Evolutionary conservation across 2,329 filamentous ascomycete species (phyloP).

Genomic region (Thielaviopsis euricoi): DNA sequence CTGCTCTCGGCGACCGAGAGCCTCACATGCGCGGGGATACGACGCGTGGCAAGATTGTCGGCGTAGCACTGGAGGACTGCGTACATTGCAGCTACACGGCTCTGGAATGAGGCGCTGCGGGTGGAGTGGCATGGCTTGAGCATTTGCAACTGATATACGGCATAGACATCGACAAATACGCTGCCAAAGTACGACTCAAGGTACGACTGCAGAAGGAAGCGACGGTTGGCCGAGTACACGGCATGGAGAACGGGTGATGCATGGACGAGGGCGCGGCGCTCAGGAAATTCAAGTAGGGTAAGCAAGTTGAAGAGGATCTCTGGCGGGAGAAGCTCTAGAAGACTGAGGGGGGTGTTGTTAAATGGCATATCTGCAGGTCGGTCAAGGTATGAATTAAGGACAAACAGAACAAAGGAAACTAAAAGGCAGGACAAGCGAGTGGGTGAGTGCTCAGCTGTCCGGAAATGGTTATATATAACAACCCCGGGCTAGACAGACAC

Average conservation of each 20-base stretch:
- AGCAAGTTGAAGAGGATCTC: conserved; percentile 8
- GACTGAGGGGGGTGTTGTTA: background rate
- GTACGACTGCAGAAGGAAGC: conserved; percentile 5
- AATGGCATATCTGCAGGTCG: background rate
- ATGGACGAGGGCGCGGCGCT: conserved; percentile 2
- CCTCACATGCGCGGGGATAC: background rate
- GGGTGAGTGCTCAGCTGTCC: background rate
- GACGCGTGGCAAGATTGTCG: background rate
- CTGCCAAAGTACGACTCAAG: conserved; percentile 4
- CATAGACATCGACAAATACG: conserved; percentile 7
- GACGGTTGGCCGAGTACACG: conserved; percentile 4
- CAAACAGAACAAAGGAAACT: background rate
- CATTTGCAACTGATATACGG: conserved; percentile 8
- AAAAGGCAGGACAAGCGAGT: too few species aligned
- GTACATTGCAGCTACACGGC: conserved; percentile 1
- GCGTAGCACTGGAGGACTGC: background rate
- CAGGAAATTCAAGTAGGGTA: background rate
- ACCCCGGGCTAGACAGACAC: background rate
- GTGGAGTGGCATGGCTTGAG: conserved; percentile 2
- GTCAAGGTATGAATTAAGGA: background rate
- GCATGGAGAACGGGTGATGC: conserved; percentile 6
- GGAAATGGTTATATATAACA: background rate
- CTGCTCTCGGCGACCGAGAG: conserved; percentile 3
- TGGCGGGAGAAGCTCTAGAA: conserved; percentile 7
- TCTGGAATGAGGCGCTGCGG: background rate